Base-by-base conservation (phyloP, 306 rosid species). In the Carpinus fangiana region DNA sequence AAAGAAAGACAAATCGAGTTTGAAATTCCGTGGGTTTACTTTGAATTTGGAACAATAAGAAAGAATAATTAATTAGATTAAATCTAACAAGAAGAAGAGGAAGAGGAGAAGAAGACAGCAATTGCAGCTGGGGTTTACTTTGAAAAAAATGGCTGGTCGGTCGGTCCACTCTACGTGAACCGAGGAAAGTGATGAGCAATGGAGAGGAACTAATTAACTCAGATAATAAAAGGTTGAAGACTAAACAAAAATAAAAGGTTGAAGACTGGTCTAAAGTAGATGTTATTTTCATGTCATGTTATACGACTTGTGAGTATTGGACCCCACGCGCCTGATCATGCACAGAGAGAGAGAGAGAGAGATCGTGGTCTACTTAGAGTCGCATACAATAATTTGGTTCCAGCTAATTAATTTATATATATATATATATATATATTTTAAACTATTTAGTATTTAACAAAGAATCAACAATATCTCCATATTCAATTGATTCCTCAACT, bases 101-200 rank as follows among this genome's bases (percentile, higher is more conserved):
- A 38, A 38, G 1, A 65, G 14, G 5, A 10, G 46, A 43, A 2
- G 69, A 62, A 12, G 12, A 64, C 18, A 38, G 10, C 2, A 41
- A 43, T 17, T 23, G 1, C 28, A n/a, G 41, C 28, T 28, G 18
- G 45, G 41, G 78, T 48, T 72, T 81, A 53, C 78, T 81, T 60
- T 76, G 76, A 55, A 64, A 60, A 54, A 53, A 60, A 57, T 7
- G 3, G 14, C 17, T 6, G 7, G 6, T 4, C 6, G 68, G 61
- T 46, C 2, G 20, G 78, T 46, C 50, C 1, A 36, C 45, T 34
- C 5, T 11, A 18, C 45, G 48, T 43, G 54, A 3, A 54, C 64
- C 34, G 34, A 34, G 72, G 16, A 67, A 41, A 17, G 47, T 13
- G 36, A 5, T 13, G 41, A 54, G 52, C 9, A 41, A 47, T 10